Conservation (phyloP, 2,329 filamentous ascomycete genomes). For the Seiridium cupressi region DNA sequence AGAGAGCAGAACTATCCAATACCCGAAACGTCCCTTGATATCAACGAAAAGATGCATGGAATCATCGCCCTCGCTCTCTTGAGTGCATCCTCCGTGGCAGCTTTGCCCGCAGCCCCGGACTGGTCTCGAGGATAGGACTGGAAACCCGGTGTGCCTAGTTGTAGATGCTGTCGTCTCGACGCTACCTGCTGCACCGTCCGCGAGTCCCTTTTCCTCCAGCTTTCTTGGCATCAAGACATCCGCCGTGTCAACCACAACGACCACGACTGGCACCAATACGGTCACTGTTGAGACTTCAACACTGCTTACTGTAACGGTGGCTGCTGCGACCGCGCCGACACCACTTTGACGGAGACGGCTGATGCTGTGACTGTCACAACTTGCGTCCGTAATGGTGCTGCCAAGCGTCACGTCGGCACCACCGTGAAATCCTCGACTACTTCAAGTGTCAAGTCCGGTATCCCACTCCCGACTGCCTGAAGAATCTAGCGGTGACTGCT, state of each 20-base stretch:
- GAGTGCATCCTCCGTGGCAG: neutral
- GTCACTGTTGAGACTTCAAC: slow-evolving; percentile 1
- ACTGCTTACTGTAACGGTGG: neutral
- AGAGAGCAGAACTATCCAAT: no score
- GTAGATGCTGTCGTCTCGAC: neutral
- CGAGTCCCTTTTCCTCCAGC: slow-evolving; percentile 1
- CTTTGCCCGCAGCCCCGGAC: neutral
- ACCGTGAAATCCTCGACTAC: neutral
- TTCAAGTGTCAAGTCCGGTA: neutral
- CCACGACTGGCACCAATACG: slow-evolving; percentile 1
- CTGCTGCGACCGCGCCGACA: neutral
- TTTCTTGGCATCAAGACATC: slow-evolving; percentile 4
- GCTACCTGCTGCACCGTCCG: neutral
- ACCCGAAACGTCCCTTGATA: no score
- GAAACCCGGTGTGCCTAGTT: neutral
- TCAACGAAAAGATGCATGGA: no score
- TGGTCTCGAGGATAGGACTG: neutral
- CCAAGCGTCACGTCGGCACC: neutral
- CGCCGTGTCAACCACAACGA: neutral
- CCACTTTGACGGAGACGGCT: slow-evolving; percentile 1
- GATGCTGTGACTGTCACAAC: slow-evolving; percentile 4
- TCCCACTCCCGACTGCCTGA: slow-evolving; percentile 1
- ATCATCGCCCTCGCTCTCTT: neutral
- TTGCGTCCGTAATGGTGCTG: neutral
- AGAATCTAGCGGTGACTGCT: neutral